Evolutionary conservation across 2,329 filamentous ascomycete species (phyloP).

Genomic region (Trichoderma simmonsii): DNA sequence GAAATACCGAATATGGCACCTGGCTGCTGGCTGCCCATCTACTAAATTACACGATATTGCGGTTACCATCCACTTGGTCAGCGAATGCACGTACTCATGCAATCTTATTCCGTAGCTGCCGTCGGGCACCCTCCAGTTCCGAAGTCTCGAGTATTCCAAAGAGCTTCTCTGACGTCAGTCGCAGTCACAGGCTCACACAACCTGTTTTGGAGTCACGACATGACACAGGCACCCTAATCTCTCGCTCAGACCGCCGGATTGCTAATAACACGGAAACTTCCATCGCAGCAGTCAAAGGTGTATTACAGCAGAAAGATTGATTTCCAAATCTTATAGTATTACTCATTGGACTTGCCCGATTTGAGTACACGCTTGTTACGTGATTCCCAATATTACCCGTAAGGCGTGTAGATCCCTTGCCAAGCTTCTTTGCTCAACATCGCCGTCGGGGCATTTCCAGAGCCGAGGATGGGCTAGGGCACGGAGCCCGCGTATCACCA

Average conservation of each 20-base stretch:
- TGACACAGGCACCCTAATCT: background rate
- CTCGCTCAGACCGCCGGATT: background rate
- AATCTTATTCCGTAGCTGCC: background rate
- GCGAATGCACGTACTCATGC: constrained; percentile 11
- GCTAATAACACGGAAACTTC: background rate
- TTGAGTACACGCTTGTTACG: background rate
- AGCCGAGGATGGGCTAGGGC: background rate
- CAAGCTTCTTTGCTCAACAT: background rate
- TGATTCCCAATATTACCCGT: background rate
- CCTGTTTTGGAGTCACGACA: background rate
- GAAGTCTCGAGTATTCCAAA: background rate
- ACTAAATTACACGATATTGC: background rate
- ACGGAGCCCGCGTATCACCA: background rate
- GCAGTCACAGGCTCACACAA: background rate
- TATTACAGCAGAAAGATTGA: background rate
- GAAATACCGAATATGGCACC: background rate
- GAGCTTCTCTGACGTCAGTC: constrained; percentile 8
- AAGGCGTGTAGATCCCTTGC: background rate
- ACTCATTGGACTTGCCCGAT: background rate
- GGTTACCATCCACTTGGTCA: background rate
- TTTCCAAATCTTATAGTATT: background rate
- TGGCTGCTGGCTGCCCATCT: background rate
- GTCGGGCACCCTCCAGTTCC: background rate
- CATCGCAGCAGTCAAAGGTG: background rate
- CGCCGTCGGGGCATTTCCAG: background rate